A percentile compares a stretch with the other conserved stretches of the same genome.
phyloP scores from a whole-genome alignment of 345 rosid species.

The Isatis tinctoria region DNA sequence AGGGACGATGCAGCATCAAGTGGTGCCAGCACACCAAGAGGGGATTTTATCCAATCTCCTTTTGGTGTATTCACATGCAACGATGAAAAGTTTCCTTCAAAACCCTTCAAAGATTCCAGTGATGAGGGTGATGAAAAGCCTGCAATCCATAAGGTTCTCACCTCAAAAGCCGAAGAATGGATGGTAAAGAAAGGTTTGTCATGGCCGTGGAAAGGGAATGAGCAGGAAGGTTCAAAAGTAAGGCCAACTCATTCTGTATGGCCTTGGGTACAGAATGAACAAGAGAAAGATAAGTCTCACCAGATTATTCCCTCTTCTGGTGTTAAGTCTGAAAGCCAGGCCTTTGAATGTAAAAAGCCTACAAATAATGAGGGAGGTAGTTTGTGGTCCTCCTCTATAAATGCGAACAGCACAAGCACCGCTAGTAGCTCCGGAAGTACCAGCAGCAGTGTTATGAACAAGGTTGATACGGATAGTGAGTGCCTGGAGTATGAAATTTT shows the following conservation, averaged over 20 bases:
- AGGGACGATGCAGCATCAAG: slow-evolving; percentile 84
- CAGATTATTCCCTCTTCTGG: slow-evolving; percentile 40
- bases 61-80: slow-evolving; percentile 55
- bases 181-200: slow-evolving; percentile 77
- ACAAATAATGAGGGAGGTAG: slow-evolving; percentile 62
- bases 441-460: slow-evolving; percentile 66
- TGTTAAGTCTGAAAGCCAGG: slow-evolving; percentile 46
- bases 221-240: slow-evolving; percentile 58
- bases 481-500: slow-evolving; percentile 82
- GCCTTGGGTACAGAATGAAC: slow-evolving; percentile 61
- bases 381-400: slow-evolving; percentile 72
- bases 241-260: slow-evolving; percentile 45
- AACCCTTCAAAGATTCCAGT: slow-evolving; percentile 52
- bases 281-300: slow-evolving; percentile 36
- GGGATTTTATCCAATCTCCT: slow-evolving; percentile 50
- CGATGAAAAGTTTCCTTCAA: slow-evolving; percentile 48
- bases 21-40: slow-evolving; percentile 92
- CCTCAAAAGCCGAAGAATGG: slow-evolving; percentile 88
- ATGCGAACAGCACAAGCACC: slow-evolving; percentile 86
- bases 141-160: slow-evolving; percentile 58
- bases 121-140: slow-evolving; percentile 77
- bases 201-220: slow-evolving; percentile 98
- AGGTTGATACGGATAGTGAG: slow-evolving; percentile 70
- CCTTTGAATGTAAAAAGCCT: slow-evolving; percentile 46
- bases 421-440: slow-evolving; percentile 92